Base-by-base conservation (phyloP, 306 rosid genomes). In the Datisca glomerata region DNA sequence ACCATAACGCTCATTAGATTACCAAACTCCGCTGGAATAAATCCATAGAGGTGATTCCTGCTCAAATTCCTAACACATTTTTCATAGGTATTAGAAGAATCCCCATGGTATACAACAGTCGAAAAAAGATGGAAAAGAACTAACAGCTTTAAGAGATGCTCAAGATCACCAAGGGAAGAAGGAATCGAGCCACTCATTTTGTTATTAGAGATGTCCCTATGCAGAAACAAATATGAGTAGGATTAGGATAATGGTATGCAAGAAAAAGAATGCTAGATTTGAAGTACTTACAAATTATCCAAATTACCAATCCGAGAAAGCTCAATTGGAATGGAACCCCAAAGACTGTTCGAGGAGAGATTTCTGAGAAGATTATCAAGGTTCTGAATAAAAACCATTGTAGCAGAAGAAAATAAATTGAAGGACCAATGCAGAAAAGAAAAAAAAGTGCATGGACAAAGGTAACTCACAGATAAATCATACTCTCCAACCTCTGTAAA, bases 71-170 rank as follows among this genome's bases (percentile, higher is more conserved):
- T 91, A 29, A 12, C 45, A 59, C 40, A 11, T 31, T 31, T 31
- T 31, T 8, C n/a, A 31, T 31, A 14, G 9, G n/a, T 8, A 14
- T 1, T 8, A 31, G 36, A 31, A 31, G 36, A 43, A 49, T 20
- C 24, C 4, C 1, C 6, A 17, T 18, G 6, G 18, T 23, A 7
- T 13, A 6, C 4, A 43, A 43, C 21, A 45, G 34, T 7, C 9
- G 14, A 8, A 18, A 43, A 8, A 22, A 32, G 4, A 16, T 13
- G 48, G 20, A 43, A 48, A 24, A 41, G 43, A 50, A 71, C 96
- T 72, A 60, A 91, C 99, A 91, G 53, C 80, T 85, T 91, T 21
- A 91, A 72, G 58, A 91, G 96, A 73, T 91, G 99, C 63, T 91
- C 99, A 78, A 91, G 72, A 65, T 91, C 96, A 16, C 99, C 99